Evolutionary conservation across 2,329 filamentous ascomycete genomes (phyloP), one percentile per base, ranked within the genome.

Genomic region (Xylariaceae sp.): DNA sequence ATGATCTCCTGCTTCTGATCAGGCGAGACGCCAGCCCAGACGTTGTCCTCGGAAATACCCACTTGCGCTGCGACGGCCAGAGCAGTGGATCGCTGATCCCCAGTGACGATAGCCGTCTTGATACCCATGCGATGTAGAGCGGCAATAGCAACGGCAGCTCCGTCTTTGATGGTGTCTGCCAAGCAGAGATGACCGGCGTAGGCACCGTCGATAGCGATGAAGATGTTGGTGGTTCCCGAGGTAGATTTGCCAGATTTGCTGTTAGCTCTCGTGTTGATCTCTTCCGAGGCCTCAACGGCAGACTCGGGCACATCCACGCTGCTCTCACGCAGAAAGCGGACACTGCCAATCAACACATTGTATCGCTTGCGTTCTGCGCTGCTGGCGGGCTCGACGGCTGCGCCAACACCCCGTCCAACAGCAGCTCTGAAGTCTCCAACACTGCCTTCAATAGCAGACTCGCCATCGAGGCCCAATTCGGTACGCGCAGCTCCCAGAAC

Each of bases 1-100:
- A 99, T 79, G 58, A 97, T 95, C 27, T 80, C 75, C 66, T 95
- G 91, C 67, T 99, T 99, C 71, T 95, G 88, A 56, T 90, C 86
- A 0, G 94, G 94, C 4, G 88, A 90, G 42, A 92, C 88, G n/a
- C 89, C 88, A 11, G 94, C 90, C 64, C 86, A 86, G 35, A 97
- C 89, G 55, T 90, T 78, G 3, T 86, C 79, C 1, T 78, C 64
- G 1, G 87, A 72, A 51, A 99, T 96, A 45, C 90, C 90, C 17
- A 97, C 89, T 5, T 86, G 80, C 1, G 81, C 75, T 2, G 92
- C 94, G 35, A 97, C 90, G 12, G 90, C 86, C 1, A 90, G 71
- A 0, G 94, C 94, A 1, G 94, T 92, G 30, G 87, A 82, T 36
- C 81, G 81, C 61, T 95, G 90, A 70, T 99, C 94, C 51, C 94